Evolutionary conservation across 805 yeast genomes (phyloP).

Genomic region (Wickerhamomyces bisporus): DNA sequence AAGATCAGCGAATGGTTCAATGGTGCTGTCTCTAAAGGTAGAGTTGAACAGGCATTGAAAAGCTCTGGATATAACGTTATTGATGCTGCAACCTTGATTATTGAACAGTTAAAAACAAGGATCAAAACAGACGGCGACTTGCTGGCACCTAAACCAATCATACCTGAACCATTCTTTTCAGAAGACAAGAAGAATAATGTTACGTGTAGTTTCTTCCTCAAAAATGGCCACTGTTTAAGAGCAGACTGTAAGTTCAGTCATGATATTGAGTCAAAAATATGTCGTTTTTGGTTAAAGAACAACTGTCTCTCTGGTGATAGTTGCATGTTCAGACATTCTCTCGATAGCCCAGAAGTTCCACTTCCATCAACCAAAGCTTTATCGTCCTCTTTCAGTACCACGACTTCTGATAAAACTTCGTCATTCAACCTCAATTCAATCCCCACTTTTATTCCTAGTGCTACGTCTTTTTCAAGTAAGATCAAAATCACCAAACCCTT

Average conservation of each 20-base stretch:
- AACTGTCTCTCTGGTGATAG: constrained; percentile 36
- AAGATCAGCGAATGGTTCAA: constrained; percentile 30
- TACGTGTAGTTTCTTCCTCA: constrained; percentile 37
- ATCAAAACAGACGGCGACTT: background rate
- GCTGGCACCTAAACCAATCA: too few relatives aligned
- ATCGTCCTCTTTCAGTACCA: constrained; percentile 1
- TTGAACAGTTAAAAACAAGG: constrained; percentile 15
- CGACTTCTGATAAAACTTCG: constrained; percentile 1
- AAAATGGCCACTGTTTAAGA: constrained; percentile 37
- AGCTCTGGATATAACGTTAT: constrained; percentile 32
- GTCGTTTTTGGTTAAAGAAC: constrained; percentile 43
- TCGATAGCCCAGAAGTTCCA: constrained; percentile 7
- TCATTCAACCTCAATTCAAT: constrained; percentile 1
- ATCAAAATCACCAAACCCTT: constrained; percentile 15
- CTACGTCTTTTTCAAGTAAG: background rate
- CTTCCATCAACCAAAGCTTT: constrained; percentile 1
- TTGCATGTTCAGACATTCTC: constrained; percentile 35
- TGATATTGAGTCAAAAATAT: constrained; percentile 35
- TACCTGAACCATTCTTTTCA: constrained; percentile 3
- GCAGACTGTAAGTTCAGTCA: constrained; percentile 42
- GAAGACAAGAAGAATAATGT: constrained; percentile 15
- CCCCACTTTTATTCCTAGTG: constrained; percentile 5
- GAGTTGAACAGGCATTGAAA: constrained; percentile 32
- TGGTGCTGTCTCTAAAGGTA: constrained; percentile 24
- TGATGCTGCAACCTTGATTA: constrained; percentile 17